Conservation (phyloP, 345 rosid genomes). For the Moringa oleifera region DNA sequence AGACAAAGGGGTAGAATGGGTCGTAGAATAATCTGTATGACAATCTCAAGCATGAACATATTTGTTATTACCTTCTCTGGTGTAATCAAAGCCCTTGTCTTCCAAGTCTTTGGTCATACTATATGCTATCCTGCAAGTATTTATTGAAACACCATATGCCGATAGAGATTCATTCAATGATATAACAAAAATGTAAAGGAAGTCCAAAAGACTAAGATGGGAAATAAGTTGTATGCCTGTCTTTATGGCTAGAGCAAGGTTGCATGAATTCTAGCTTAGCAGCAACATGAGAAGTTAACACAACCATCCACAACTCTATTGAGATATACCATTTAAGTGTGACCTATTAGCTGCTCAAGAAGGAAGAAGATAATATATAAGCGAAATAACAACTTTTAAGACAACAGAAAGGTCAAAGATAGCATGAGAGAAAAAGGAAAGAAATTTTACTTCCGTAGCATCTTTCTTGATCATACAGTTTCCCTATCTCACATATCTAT, state of each 20-base stretch:
- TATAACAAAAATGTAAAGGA: not conserved
- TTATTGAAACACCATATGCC: not conserved
- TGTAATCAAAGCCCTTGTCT: constrained; percentile 36
- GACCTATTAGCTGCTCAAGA: constrained; percentile 32
- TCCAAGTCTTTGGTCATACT: constrained; percentile 46
- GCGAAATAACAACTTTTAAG: not conserved
- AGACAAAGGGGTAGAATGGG: no score
- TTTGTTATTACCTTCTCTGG: constrained; percentile 30
- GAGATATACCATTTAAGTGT: constrained; percentile 38
- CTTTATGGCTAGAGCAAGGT: constrained; percentile 29
- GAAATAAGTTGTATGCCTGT: constrained; percentile 19
- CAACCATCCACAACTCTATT: constrained; percentile 34
- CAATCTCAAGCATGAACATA: not conserved
- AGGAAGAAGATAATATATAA: no score
- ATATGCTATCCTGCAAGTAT: constrained; percentile 22
- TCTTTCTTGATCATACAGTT: constrained; percentile 33
- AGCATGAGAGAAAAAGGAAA: not conserved
- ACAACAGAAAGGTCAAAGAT: no score
- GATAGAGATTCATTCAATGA: not conserved
- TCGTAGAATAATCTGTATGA: no score
- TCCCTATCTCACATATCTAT: constrained; percentile 18
- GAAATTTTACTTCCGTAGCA: constrained; percentile 29
- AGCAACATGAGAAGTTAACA: constrained; percentile 29
- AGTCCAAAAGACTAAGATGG: no score
- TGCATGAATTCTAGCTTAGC: constrained; percentile 40